Percentiles rank a stretch among this genome's conserved stretches.
These are phyloP conservation scores for Oxytropis ochrocephala DNA, from an alignment of 306 rosid genomes.

Conservation along the genomic window DNA sequence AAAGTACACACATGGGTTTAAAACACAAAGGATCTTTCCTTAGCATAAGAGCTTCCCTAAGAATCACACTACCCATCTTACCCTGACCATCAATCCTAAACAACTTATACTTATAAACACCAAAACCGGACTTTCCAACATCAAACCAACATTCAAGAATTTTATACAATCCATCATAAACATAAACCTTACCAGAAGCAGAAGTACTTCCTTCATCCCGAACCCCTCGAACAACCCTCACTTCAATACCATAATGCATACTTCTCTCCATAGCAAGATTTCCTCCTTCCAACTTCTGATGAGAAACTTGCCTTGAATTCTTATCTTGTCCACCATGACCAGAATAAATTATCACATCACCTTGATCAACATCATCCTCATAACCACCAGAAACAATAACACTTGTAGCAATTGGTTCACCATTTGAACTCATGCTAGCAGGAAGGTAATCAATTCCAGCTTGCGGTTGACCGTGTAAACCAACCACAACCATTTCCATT, in stretches of 20 bases:
- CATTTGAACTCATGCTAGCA: slow-evolving; percentile 69
- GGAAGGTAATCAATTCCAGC: slow-evolving; percentile 96
- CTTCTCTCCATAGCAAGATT: slow-evolving; percentile 92
- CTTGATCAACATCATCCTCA: slow-evolving; percentile 80
- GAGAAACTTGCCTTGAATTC: slow-evolving; percentile 53
- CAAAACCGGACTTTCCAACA: slow-evolving; percentile 91
- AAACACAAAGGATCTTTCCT: slow-evolving; percentile 38
- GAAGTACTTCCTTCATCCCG: slow-evolving; percentile 42
- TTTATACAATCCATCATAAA: slow-evolving; percentile 85
- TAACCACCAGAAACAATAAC: slow-evolving; percentile 90
- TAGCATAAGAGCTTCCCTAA: slow-evolving; percentile 56
- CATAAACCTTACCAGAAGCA: slow-evolving; percentile 58
- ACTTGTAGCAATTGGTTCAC: slow-evolving; percentile 92
- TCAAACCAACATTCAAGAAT: slow-evolving; percentile 84
- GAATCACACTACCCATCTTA: slow-evolving; percentile 72
- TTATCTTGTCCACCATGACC: slow-evolving; percentile 99
- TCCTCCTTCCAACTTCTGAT: slow-evolving; percentile 90
- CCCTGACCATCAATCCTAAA: slow-evolving; percentile 75
- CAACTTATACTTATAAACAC: slow-evolving; percentile 79
- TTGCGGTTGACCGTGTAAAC: slow-evolving; percentile 83
- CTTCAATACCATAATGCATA: slow-evolving; percentile 90
- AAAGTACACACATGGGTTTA: slow-evolving; percentile 55
- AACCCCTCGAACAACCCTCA: slow-evolving; percentile 79
- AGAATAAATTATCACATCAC: slow-evolving; percentile 74
- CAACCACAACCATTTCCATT: slow-evolving; percentile 85